phyloP scores from a whole-genome alignment of 164 flowering plant species.

The Aristolochia fimbriata region DNA sequence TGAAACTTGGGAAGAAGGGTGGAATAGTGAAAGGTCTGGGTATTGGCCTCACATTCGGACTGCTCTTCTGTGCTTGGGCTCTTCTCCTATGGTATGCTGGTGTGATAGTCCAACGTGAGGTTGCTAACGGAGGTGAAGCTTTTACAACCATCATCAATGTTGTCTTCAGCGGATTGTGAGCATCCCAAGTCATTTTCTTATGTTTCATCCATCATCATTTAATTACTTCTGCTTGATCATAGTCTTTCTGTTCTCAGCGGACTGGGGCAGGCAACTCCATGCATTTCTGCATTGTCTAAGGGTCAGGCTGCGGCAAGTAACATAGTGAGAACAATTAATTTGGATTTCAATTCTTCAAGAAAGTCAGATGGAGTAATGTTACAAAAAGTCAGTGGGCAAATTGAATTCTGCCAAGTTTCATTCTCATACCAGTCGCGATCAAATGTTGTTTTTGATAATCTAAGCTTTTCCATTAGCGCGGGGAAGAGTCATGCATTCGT shows the following conservation, averaged over 20 bases:
- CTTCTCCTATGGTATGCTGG: constrained; percentile 93
- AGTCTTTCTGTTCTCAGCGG: neutral
- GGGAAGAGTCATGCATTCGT: constrained; percentile 93
- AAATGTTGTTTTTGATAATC: constrained; percentile 64
- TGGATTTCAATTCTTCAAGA: constrained; percentile 33
- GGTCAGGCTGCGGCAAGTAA: constrained; percentile 26
- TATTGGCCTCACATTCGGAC: neutral
- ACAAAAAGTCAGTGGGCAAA: constrained; percentile 61
- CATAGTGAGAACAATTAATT: no score
- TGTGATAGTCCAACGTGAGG: constrained; percentile 77
- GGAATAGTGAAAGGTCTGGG: constrained; percentile 4
- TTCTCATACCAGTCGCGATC: constrained; percentile 86
- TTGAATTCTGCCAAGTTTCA: constrained; percentile 82
- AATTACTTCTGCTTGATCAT: neutral
- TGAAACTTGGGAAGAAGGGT: neutral
- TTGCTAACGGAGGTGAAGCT: constrained; percentile 36
- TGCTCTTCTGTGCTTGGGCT: constrained; percentile 19
- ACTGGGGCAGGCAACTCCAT: neutral
- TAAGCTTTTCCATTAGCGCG: constrained; percentile 68
- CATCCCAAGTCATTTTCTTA: no score
- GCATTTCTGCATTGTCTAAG: constrained; percentile 14
- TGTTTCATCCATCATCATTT: neutral
- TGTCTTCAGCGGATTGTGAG: no score
- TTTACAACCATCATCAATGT: no score
- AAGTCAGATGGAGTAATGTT: constrained; percentile 64